A percentile compares a stretch with the other conserved stretches of the same genome.
Evolutionary conservation across 139 green algal species (phyloP).

Genomic region (Micractinium conductrix): DNA sequence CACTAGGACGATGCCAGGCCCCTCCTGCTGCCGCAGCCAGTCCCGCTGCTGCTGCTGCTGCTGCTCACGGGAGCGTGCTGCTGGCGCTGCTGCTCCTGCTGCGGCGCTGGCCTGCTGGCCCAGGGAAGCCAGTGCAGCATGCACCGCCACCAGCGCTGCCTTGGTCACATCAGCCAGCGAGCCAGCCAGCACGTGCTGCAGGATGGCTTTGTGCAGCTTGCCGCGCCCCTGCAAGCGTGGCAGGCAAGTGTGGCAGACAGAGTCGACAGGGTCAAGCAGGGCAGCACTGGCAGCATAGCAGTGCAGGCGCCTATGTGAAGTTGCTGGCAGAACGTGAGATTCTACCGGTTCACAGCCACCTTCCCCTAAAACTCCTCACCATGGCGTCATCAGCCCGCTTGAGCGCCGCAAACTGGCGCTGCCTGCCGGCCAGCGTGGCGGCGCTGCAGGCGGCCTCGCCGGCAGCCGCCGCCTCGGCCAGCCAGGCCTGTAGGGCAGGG

Average conservation of each 20-base stretch:
- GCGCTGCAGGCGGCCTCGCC: not conserved
- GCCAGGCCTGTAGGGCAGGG: slow-evolving; percentile 5
- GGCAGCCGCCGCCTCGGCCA: not conserved
- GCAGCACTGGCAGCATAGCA: not conserved
- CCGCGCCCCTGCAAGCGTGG: slow-evolving; percentile 4
- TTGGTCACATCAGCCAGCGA: slow-evolving; percentile 21
- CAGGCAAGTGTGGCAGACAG: not conserved
- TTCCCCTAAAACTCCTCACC: not conserved
- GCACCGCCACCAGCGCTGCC: not conserved
- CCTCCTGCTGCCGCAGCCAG: not conserved
- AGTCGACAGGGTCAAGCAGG: not conserved
- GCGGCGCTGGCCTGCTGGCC: not conserved
- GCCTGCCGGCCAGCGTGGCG: slow-evolving; percentile 23
- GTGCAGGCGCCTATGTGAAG: no score
- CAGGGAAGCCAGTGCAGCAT: not conserved
- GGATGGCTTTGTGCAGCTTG: slow-evolving; percentile 28
- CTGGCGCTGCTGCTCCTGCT: not conserved
- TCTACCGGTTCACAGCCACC: not conserved
- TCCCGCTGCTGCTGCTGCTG: not conserved
- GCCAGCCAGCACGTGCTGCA: slow-evolving; percentile 22
- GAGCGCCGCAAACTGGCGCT: not conserved
- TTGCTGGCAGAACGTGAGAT: not conserved
- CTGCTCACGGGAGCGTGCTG: not conserved
- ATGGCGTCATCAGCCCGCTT: slow-evolving; percentile 15
- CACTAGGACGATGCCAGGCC: not conserved